Percentiles rank a stretch among this genome's conserved stretches.
phyloP scores from a whole-genome alignment of 139 green algal species.

The Diplosphaera chodatii region DNA sequence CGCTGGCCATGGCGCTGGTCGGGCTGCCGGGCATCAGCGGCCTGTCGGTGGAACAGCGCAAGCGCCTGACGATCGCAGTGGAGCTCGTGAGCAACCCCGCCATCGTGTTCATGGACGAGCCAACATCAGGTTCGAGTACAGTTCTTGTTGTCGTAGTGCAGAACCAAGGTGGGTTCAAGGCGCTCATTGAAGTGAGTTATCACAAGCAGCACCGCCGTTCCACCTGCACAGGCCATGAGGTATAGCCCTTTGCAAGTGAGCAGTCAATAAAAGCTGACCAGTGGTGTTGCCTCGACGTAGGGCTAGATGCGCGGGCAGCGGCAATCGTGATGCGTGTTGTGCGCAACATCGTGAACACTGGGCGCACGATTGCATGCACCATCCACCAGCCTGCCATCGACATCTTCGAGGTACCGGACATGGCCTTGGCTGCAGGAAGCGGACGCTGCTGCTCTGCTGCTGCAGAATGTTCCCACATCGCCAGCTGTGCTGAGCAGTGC shows the following conservation, averaged over 20 bases:
- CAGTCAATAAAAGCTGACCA: too few species aligned
- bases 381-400: slow-evolving; percentile 79
- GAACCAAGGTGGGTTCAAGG: too few species aligned
- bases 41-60: slow-evolving; percentile 46
- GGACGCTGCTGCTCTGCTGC: too few species aligned
- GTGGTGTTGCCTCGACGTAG: slow-evolving; percentile 20
- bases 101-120: slow-evolving; percentile 44
- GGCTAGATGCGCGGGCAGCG: slow-evolving; percentile 81
- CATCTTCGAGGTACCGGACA: slow-evolving; percentile 73
- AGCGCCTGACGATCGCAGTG: slow-evolving; percentile 48
- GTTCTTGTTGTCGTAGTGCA: too few species aligned
- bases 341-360: slow-evolving; percentile 65
- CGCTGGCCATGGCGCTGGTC: slow-evolving; percentile 29
- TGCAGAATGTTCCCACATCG: too few species aligned
- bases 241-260: too few species aligned
- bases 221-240: too few species aligned
- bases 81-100: slow-evolving; percentile 53
- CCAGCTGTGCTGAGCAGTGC: too few species aligned
- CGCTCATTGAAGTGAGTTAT: neutral
- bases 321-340: slow-evolving; percentile 81
- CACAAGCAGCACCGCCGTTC: too few species aligned
- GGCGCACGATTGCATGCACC: slow-evolving; percentile 81
- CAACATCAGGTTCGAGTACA: slow-evolving; percentile 21
- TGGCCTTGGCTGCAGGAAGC: too few species aligned
- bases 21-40: slow-evolving; percentile 34